phyloP scores from a whole-genome alignment of 805 yeast species.

The Isabelozyma pseudorhagii region DNA sequence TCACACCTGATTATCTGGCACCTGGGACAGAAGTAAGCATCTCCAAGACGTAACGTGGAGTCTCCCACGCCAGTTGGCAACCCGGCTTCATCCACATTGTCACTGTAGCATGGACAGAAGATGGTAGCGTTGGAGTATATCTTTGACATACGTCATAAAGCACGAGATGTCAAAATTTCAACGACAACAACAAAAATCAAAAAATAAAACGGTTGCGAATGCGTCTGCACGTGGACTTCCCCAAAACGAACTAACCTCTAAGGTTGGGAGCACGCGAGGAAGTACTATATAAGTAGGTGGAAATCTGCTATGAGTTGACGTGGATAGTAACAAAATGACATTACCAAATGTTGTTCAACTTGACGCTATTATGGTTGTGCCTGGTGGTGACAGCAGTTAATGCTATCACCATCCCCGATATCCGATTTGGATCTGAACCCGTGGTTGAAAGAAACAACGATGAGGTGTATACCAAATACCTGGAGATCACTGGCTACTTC shows the following conservation, averaged over 20 bases:
- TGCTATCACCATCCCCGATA: not conserved
- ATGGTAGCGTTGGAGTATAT: conserved; percentile 18
- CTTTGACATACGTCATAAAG: conserved; percentile 14
- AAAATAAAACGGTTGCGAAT: not conserved
- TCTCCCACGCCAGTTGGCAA: not conserved
- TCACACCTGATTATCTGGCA: conserved; percentile 30
- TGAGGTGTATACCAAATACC: conserved; percentile 2
- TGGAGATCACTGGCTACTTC: conserved; percentile 14
- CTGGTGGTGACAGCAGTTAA: not conserved
- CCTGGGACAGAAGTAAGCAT: conserved; percentile 33
- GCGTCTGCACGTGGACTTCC: not conserved
- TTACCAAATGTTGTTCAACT: too few relatives aligned
- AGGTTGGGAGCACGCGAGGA: not conserved
- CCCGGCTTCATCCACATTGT: not conserved
- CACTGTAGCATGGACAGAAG: conserved; percentile 12
- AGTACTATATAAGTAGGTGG: not conserved
- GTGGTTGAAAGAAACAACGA: not conserved
- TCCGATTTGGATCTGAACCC: not conserved
- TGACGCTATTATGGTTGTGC: not conserved
- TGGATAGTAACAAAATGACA: too few relatives aligned
- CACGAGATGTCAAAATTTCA: too few relatives aligned
- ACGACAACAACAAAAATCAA: too few relatives aligned
- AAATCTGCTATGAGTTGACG: not conserved
- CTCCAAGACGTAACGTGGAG: conserved; percentile 11
- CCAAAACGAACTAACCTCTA: not conserved